Evolutionary conservation across 495 filamentous ascomycete genomes (phyloP).

Genomic region (Tuber brumale): DNA sequence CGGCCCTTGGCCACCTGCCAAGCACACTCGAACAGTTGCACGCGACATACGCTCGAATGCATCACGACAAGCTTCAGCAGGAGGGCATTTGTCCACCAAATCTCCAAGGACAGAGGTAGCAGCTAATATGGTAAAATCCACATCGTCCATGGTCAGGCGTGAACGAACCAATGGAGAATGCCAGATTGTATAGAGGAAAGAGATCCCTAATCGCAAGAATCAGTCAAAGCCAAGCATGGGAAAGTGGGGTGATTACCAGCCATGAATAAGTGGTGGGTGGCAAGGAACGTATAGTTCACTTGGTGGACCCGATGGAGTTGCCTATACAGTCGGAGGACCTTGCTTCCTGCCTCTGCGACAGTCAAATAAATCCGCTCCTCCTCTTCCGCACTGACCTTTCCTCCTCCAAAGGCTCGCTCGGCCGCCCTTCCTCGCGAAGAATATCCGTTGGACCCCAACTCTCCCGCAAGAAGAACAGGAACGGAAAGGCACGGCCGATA

Average conservation of each 20-base stretch:
- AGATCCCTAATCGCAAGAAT: slow-evolving; percentile 57
- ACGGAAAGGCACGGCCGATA: slow-evolving; percentile 87
- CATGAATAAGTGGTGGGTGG: slow-evolving; percentile 98
- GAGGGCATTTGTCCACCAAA: slow-evolving; percentile 69
- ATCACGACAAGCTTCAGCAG: slow-evolving; percentile 78
- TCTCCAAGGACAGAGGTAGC: slow-evolving; percentile 80
- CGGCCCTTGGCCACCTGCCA: slow-evolving; percentile 33
- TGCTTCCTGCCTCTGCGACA: slow-evolving; percentile 89
- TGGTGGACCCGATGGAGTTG: slow-evolving; percentile 79
- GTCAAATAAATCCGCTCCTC: slow-evolving; percentile 88
- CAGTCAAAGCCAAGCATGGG: slow-evolving; percentile 6
- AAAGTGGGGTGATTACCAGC: slow-evolving; percentile 53
- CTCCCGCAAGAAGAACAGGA: slow-evolving; percentile 73
- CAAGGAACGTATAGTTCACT: slow-evolving; percentile 92
- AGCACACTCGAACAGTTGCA: slow-evolving; percentile 79
- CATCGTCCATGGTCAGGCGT: slow-evolving; percentile 83
- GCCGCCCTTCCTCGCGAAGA: slow-evolving; percentile 33
- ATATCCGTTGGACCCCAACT: slow-evolving; percentile 45
- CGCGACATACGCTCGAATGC: slow-evolving; percentile 94
- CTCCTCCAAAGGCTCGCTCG: slow-evolving; percentile 29
- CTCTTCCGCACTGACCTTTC: slow-evolving; percentile 51
- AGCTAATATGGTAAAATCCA: slow-evolving; percentile 92
- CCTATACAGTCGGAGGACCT: slow-evolving; percentile 81
- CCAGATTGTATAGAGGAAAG: slow-evolving; percentile 96
- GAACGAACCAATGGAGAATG: slow-evolving; percentile 83